Base-by-base conservation (phyloP, 345 rosid species). In the Cardamine resedifolia region DNA sequence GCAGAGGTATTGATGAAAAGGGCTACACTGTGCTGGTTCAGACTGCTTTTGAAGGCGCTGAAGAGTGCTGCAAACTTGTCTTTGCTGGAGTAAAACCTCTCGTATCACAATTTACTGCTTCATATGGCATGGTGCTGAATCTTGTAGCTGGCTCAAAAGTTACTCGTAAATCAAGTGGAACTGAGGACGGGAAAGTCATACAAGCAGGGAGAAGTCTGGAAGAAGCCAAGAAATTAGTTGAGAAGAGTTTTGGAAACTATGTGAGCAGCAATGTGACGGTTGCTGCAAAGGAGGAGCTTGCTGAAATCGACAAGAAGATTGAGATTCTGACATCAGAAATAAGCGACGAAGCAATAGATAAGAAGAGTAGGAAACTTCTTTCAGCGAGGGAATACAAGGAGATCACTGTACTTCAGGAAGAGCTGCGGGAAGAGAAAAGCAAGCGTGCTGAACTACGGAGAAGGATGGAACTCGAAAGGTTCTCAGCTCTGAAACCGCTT, bases 111-210 rank as follows among this genome's bases (percentile, higher is more conserved):
- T 91, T 95, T 72, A 87, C 93, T 81, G 97, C 99, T 85, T 95
- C 99, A 27, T 91, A 95, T 69, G 99, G 99, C 53, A 91, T 95
- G 97, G 99, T 89, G 68, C 81, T 95, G 65, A 95, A 95, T 83
- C 93, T 95, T 67, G 83, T 95, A 56, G 89, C 90, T 20, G 97
- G 97, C 19, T 62, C 88, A 19, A 91, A 85, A 81, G 86, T 89
- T 50, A 88, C 88, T 48, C 85, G 79, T 71, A 78, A 75, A 57
- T 79, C 86, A 74, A 82, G 65, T 59, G 93, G 86, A 62, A 83
- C 79, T 2, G 85, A 71, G 41, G 89, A 83, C 18, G 75, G 52
- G 47, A 84, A 82, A 77, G 73, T 82, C 48, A 81, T 78, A 51
- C 86, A 70, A 80, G 86, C 86, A 70, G 90, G 93, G 73, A 87